These are phyloP conservation scores for Craspedostauros australis DNA, from an alignment of 108 stramenopile genomes.

Conservation along the genomic window DNA sequence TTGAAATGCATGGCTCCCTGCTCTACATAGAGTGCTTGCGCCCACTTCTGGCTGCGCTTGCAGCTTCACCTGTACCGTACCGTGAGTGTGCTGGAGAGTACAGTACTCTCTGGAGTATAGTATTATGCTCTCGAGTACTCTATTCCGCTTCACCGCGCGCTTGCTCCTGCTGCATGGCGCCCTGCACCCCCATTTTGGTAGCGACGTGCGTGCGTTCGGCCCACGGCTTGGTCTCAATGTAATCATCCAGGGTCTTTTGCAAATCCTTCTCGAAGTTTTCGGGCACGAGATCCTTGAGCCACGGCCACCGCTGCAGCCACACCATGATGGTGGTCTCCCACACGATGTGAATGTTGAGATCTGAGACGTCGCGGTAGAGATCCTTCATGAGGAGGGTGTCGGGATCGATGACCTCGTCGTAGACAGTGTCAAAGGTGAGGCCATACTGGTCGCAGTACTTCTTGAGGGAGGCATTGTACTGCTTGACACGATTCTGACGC, in stretches of 20 bases:
- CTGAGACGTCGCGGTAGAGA: conserved; percentile 3
- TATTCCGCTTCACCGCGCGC: too few species aligned
- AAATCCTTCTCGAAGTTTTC: neutral
- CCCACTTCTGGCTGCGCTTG: too few species aligned
- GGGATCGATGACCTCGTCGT: neutral
- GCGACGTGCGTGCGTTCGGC: conserved; percentile 1
- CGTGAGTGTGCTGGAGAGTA: too few species aligned
- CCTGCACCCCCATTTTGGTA: conserved; percentile 8
- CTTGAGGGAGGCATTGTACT: conserved; percentile 3
- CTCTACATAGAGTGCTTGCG: too few species aligned
- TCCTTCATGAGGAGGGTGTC: neutral
- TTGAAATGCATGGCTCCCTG: too few species aligned
- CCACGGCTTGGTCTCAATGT: conserved; percentile 17
- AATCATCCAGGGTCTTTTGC: conserved; percentile 13
- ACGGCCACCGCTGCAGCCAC: conserved; percentile 12
- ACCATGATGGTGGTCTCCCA: conserved; percentile 8
- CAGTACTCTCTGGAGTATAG: too few species aligned
- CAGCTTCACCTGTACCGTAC: too few species aligned
- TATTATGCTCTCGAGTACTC: too few species aligned
- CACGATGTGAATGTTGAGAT: conserved; percentile 10
- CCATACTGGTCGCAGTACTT: neutral
- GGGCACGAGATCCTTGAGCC: conserved; percentile 1
- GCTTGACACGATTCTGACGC: neutral
- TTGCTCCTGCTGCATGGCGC: neutral
- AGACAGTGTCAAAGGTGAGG: neutral